Evolutionary conservation across 1,284 basidiomycete genomes (phyloP).

Genomic region (Leucoagaricus sp.): DNA sequence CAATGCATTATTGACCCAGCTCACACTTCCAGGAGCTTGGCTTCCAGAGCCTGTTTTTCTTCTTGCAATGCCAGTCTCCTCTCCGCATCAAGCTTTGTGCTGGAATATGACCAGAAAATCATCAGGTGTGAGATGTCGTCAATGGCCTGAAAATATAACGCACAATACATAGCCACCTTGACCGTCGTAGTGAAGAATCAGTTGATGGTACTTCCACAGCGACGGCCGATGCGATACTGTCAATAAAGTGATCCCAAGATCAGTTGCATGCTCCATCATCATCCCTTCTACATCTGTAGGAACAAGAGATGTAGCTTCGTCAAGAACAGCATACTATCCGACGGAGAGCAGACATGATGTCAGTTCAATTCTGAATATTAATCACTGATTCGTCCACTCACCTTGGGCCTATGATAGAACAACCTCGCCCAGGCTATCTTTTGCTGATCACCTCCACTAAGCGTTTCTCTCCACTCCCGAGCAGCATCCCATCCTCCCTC

Average conservation of each 20-base stretch:
- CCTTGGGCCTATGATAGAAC: constrained; percentile 96
- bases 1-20: constrained; percentile 25
- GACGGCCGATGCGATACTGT: constrained; percentile 93
- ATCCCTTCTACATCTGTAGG: constrained; percentile 90
- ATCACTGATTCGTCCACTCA: constrained; percentile 26
- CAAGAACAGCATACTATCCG: constrained; percentile 88
- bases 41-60: constrained; percentile 86
- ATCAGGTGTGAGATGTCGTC: neutral
- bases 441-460: constrained; percentile 88
- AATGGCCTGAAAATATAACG: constrained; percentile 31
- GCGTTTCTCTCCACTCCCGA: constrained; percentile 91
- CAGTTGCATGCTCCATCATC: constrained; percentile 96
- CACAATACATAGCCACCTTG: constrained; percentile 86
- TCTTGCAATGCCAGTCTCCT: constrained; percentile 90
- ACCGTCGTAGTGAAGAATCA: constrained; percentile 89
- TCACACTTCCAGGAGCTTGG: constrained; percentile 81
- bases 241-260: constrained; percentile 84
- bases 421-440: constrained; percentile 96
- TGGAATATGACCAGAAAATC: constrained; percentile 29
- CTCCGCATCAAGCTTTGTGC: constrained; percentile 90
- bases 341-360: constrained; percentile 12
- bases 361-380: neutral
- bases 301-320: constrained; percentile 95
- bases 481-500: constrained; percentile 94
- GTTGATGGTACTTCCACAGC: constrained; percentile 93